Evolutionary conservation across 192 early-diverging fungal genomes (phyloP).

Genomic region (Bifiguratus adelaidae): DNA sequence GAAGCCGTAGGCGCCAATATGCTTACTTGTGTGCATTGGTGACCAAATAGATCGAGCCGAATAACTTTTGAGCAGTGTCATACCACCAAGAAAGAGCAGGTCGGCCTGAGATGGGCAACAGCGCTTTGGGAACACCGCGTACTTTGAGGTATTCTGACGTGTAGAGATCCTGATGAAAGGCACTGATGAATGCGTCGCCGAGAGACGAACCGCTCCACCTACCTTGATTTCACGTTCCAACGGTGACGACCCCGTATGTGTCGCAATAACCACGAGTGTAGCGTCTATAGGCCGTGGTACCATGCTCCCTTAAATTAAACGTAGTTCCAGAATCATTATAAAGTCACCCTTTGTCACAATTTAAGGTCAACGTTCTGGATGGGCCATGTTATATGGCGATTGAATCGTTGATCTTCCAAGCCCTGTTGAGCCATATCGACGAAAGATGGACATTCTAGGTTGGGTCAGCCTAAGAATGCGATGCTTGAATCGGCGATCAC

Average conservation of each 20-base stretch:
- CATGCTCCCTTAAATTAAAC: too few species aligned
- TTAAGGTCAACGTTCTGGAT: too few species aligned
- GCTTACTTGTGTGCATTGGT: slow-evolving; percentile 26
- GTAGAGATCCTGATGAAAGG: slow-evolving; percentile 2
- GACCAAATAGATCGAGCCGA: slow-evolving; percentile 8
- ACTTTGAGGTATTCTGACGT: slow-evolving; percentile 7
- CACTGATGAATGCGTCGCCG: neutral
- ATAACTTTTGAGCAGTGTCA: neutral
- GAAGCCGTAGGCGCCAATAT: neutral
- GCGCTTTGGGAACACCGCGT: slow-evolving; percentile 22
- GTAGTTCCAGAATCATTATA: too few species aligned
- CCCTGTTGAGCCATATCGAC: too few species aligned
- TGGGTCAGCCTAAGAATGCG: too few species aligned
- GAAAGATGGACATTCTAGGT: too few species aligned
- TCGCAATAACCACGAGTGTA: slow-evolving; percentile 12
- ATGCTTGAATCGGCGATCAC: too few species aligned
- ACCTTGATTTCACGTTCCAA: slow-evolving; percentile 14
- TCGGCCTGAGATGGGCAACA: slow-evolving; percentile 23
- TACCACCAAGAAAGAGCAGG: slow-evolving; percentile 25
- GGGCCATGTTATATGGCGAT: too few species aligned
- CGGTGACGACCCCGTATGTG: slow-evolving; percentile 2
- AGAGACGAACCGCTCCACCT: neutral
- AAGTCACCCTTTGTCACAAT: too few species aligned
- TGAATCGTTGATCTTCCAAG: too few species aligned
- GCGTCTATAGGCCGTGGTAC: too few species aligned